Evolutionary conservation across 1,284 basidiomycete genomes (phyloP), one percentile per base, ranked within the genome.

Genomic region (Trametes pubescens): DNA sequence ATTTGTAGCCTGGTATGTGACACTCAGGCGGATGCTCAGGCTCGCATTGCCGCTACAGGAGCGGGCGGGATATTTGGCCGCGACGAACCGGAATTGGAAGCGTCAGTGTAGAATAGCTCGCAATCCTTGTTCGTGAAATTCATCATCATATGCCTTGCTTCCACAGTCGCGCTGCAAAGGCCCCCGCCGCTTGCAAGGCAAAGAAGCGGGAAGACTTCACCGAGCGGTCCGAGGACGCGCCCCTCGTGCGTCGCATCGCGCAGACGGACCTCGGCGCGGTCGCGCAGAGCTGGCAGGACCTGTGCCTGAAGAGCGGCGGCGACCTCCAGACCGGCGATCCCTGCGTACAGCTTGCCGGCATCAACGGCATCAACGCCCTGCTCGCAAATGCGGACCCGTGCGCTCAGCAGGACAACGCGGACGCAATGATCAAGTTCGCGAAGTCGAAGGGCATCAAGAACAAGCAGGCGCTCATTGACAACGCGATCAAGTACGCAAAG

Each of bases 31-130:
- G 86, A 87, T 72, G 83, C 82, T 10, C 60, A 70, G 16, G 74
- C 82, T 13, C 79, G 85, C 40, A 86, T 88, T 64, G 74, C 77
- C 16, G 79, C 77, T 3, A 82, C 84, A 32, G 85, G 85, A 49
- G 84, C 80, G n/a, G 73, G 75, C 26, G 73, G 76, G 34, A 37
- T 76, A 24, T 73, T 65, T 34, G 66, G 63, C 43, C 66, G 66
- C 44, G 55, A 46, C 24, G 53, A 56, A 44, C 18, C 38, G 32
- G 66, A 63, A 43, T 63, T 52, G 71, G 74, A 57, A 43, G 54
- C 55, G 43, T 62, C 52, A 32, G 60, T 52, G 51, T 58, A 63
- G 59, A 51, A 55, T 59, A 65, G 57, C 40, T 55, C 22, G 38
- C n/a, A 24, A 37, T 21, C 47, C 4, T 22, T n/a, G 52, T 54